phyloP scores from a whole-genome alignment of 139 green algal species.

The Micromonas pusilla region DNA sequence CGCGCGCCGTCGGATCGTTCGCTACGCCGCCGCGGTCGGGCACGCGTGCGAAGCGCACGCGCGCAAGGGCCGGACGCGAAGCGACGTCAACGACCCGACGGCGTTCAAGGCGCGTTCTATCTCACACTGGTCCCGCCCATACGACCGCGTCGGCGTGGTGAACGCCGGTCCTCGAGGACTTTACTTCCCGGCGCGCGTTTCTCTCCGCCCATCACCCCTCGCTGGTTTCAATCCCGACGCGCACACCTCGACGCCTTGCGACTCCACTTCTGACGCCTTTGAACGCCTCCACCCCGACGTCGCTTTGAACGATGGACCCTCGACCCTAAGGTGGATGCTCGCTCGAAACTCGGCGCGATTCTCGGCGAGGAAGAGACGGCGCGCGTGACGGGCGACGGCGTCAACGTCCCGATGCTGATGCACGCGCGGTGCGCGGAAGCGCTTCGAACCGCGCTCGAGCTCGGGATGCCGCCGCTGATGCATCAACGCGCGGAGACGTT shows the following conservation, averaged over 20 bases:
- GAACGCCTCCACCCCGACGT: no score
- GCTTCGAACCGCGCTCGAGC: not conserved
- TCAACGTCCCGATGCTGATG: not conserved
- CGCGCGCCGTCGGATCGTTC: not conserved
- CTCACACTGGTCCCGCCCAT: no score
- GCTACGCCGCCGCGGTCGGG: not conserved
- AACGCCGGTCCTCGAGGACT: no score
- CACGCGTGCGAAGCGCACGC: slow-evolving; percentile 1
- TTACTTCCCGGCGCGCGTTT: no score
- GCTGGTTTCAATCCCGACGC: no score
- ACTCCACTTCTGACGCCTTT: no score
- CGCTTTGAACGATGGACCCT: no score
- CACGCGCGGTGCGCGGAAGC: not conserved
- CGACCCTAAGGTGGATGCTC: not conserved
- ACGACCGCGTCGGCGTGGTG: no score
- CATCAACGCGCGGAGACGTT: slow-evolving; percentile 12
- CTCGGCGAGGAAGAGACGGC: not conserved
- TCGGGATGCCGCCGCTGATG: not conserved
- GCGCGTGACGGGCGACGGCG: not conserved
- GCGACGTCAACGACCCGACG: slow-evolving; percentile 7
- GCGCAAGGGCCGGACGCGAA: slow-evolving; percentile 15
- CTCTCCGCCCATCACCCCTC: no score
- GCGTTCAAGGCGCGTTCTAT: no score
- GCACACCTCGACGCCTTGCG: no score
- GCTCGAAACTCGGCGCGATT: not conserved